Evolutionary conservation across 129 eudicot genomes (phyloP).

Genomic region (Heracleum sosnowskyi): DNA sequence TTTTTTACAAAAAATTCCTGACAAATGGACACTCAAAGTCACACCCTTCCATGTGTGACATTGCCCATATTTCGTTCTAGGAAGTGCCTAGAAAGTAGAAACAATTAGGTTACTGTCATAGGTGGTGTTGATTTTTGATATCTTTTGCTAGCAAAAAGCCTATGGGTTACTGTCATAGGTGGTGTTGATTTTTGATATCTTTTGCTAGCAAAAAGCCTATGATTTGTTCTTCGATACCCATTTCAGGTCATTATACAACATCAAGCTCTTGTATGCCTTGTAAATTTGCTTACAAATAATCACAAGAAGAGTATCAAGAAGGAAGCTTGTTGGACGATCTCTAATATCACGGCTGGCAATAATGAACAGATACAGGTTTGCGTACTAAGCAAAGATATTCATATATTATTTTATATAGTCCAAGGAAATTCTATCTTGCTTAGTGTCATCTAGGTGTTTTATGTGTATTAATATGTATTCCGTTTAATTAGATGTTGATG

Average conservation of each 20-base stretch:
- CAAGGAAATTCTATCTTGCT: not conserved
- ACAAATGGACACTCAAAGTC: not conserved
- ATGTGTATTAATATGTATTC: not conserved
- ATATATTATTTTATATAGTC: not conserved
- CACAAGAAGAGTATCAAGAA: slow-evolving; percentile 37
- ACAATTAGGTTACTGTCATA: not conserved
- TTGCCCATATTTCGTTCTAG: not conserved
- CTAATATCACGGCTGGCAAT: slow-evolving; percentile 41
- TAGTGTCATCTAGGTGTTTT: not conserved
- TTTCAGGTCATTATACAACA: slow-evolving; percentile 28
- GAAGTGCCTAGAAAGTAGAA: not conserved
- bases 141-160: not conserved
- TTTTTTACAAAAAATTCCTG: not conserved
- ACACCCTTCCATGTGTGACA: not conserved
- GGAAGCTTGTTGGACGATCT: slow-evolving; percentile 44
- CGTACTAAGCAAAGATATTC: not conserved
- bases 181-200: not conserved
- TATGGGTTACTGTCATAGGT: not conserved
- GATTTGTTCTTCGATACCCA: not conserved
- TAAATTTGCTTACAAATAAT: slow-evolving; percentile 24
- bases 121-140: not conserved
- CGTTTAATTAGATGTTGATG: not conserved
- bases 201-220: not conserved
- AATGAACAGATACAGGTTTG: slow-evolving; percentile 33
- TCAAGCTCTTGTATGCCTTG: slow-evolving; percentile 27